Evolutionary conservation across 2,329 filamentous ascomycete species (phyloP).

Genomic region (Pseudogymnoascus sp.): DNA sequence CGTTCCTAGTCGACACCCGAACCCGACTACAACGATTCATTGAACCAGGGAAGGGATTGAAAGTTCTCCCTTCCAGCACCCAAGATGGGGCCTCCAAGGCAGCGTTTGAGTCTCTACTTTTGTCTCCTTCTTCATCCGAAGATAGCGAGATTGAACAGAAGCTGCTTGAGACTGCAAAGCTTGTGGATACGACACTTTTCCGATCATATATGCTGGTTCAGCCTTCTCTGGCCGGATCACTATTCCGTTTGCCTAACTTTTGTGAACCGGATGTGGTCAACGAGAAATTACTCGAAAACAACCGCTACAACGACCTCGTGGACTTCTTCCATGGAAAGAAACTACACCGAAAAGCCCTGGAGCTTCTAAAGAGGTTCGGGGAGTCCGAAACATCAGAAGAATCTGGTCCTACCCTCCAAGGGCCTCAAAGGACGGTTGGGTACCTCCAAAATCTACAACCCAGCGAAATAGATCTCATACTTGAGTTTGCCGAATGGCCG

Average conservation of each 20-base stretch:
- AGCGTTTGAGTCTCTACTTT: slow-evolving; percentile 48
- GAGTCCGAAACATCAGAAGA: slow-evolving; percentile 45
- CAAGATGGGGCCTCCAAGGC: slow-evolving; percentile 39
- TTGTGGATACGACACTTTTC: slow-evolving; percentile 93
- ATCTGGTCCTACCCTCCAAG: slow-evolving; percentile 54
- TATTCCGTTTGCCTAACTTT: slow-evolving; percentile 95
- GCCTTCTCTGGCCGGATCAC: slow-evolving; percentile 73
- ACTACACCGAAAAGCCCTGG: slow-evolving; percentile 78
- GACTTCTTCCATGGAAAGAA: slow-evolving; percentile 96
- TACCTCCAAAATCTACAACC: slow-evolving; percentile 88
- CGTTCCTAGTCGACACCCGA: slow-evolving; percentile 81
- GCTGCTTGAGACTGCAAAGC: slow-evolving; percentile 65
- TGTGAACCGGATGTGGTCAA: slow-evolving; percentile 95
- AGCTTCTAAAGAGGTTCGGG: slow-evolving; percentile 75
- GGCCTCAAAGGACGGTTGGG: slow-evolving; percentile 72
- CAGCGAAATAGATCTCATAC: slow-evolving; percentile 79
- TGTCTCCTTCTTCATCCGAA: slow-evolving; percentile 31
- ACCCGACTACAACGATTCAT: slow-evolving; percentile 54
- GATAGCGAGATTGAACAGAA: slow-evolving; percentile 58
- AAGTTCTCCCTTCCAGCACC: slow-evolving; percentile 33
- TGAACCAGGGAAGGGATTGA: slow-evolving; percentile 54
- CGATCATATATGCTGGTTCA: slow-evolving; percentile 89
- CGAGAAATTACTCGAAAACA: slow-evolving; percentile 79
- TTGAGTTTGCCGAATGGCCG: slow-evolving; percentile 89
- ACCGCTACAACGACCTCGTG: slow-evolving; percentile 87